Percentiles rank a stretch among this genome's conserved stretches.
These are phyloP conservation scores for Papiliotrema fonsecae DNA, from an alignment of 1,284 basidiomycete genomes.

Conservation along the genomic window DNA sequence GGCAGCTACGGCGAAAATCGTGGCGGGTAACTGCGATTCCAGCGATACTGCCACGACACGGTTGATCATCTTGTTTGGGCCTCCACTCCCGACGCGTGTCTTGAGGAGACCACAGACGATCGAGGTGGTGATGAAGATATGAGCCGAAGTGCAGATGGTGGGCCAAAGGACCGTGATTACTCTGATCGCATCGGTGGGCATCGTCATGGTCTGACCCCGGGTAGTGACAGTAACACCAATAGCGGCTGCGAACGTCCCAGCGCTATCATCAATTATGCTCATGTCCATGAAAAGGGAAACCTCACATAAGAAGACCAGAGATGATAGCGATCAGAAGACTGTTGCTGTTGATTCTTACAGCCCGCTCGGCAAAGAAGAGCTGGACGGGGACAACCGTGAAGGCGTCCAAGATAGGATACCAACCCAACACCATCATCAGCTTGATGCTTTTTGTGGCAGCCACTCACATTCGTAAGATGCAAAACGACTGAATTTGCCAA, in stretches of 20 bases:
- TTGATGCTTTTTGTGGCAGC: not conserved
- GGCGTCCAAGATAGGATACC: slow-evolving; percentile 8
- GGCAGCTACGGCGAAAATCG: slow-evolving; percentile 3
- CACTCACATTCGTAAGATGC: slow-evolving; percentile 5
- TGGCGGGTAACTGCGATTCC: slow-evolving; percentile 9
- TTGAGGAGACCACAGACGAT: slow-evolving; percentile 8
- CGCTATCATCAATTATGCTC: slow-evolving; percentile 1
- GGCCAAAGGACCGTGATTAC: slow-evolving; percentile 3
- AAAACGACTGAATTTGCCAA: slow-evolving; percentile 7
- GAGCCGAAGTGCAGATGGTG: slow-evolving; percentile 6
- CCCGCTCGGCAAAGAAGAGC: slow-evolving; percentile 10
- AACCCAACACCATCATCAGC: slow-evolving; percentile 6
- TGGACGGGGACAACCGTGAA: slow-evolving; percentile 11
- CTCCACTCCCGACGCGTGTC: not conserved
- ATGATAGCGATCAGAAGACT: slow-evolving; percentile 1
- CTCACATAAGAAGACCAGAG: slow-evolving; percentile 4
- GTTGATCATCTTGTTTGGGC: slow-evolving; percentile 6
- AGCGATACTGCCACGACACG: slow-evolving; percentile 5
- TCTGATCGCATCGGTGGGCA: not conserved
- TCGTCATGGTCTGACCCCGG: slow-evolving; percentile 3
- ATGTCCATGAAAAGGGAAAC: not conserved
- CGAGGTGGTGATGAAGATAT: slow-evolving; percentile 8
- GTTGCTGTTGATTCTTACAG: slow-evolving; percentile 9
- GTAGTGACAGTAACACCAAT: slow-evolving; percentile 1
- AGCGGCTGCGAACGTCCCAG: slow-evolving; percentile 1